A percentile compares a stretch with the other conserved stretches of the same genome.
Evolutionary conservation across 2,329 filamentous ascomycete species (phyloP).

Genomic region (Mollisiaceae sp.): DNA sequence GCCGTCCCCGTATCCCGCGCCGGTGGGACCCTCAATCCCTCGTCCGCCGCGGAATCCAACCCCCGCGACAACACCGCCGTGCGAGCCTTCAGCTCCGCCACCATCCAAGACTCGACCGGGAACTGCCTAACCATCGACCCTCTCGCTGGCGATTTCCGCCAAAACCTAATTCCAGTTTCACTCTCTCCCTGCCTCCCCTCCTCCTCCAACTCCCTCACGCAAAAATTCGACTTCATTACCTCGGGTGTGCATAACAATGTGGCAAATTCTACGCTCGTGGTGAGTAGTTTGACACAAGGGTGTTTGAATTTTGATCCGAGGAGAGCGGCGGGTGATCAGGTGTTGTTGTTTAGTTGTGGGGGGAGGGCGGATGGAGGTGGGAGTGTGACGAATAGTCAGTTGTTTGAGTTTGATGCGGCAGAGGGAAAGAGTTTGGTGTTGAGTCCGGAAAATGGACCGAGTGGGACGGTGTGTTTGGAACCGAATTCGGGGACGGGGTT

Average conservation of each 20-base stretch:
- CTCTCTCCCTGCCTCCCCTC: slow-evolving; percentile 47
- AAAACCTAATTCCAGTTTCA: slow-evolving; percentile 51
- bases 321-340: slow-evolving; percentile 55
- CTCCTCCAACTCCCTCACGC: slow-evolving; percentile 45
- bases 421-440: slow-evolving; percentile 50
- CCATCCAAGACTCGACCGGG: slow-evolving; percentile 49
- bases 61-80: slow-evolving; percentile 48
- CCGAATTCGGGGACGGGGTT: slow-evolving; percentile 32
- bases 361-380: slow-evolving; percentile 59
- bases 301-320: slow-evolving; percentile 64
- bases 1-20: slow-evolving; percentile 56
- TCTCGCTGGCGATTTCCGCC: slow-evolving; percentile 52
- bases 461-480: slow-evolving; percentile 48
- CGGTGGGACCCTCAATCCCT: slow-evolving; percentile 54
- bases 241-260: slow-evolving; percentile 57
- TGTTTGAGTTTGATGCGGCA: slow-evolving; percentile 49
- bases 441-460: slow-evolving; percentile 51
- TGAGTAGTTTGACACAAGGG: slow-evolving; percentile 61
- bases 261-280: slow-evolving; percentile 52
- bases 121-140: slow-evolving; percentile 51
- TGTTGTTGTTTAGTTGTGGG: slow-evolving; percentile 62
- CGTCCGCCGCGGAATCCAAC: slow-evolving; percentile 54
- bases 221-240: slow-evolving; percentile 52
- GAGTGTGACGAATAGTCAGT: slow-evolving; percentile 49
- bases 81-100: slow-evolving; percentile 46